These are phyloP conservation scores for Fusarium nodosum DNA, from an alignment of 2,329 filamentous ascomycete genomes.

Conservation along the genomic window DNA sequence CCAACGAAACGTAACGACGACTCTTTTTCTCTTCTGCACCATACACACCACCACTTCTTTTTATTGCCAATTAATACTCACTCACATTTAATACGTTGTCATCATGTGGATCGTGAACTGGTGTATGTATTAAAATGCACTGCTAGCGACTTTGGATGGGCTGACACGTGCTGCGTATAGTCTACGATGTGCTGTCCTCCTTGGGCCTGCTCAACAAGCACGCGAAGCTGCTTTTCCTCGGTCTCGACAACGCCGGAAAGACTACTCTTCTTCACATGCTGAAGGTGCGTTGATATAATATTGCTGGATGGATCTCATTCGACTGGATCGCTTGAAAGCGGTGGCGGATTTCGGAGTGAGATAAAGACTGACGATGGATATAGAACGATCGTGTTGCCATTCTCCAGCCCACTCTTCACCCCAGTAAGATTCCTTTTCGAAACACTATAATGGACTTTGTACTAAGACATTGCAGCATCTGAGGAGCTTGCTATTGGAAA, in stretches of 20 bases:
- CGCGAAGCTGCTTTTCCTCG: slow-evolving; percentile 93
- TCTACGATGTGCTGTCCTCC: slow-evolving; percentile 90
- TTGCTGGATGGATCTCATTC: slow-evolving; percentile 8
- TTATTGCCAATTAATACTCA: slow-evolving; percentile 42
- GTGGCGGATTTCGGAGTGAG: slow-evolving; percentile 8
- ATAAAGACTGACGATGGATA: slow-evolving; percentile 44
- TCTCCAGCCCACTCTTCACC: slow-evolving; percentile 90
- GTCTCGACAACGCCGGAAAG: slow-evolving; percentile 94
- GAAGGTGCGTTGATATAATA: slow-evolving; percentile 72
- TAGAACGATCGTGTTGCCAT: slow-evolving; percentile 94
- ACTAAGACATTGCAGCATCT: slow-evolving; percentile 69
- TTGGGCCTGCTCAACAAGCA: slow-evolving; percentile 95
- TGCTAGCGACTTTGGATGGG: slow-evolving; percentile 34
- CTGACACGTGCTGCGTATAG: slow-evolving; percentile 59
- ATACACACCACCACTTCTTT: slow-evolving; percentile 31
- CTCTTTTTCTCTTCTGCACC: slow-evolving; percentile 26
- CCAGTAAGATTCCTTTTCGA: slow-evolving; percentile 71
- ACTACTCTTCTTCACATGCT: slow-evolving; percentile 95
- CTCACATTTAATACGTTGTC: slow-evolving; percentile 47
- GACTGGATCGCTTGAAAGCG: slow-evolving; percentile 9
- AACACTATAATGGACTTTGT: not conserved
- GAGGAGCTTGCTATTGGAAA: slow-evolving; percentile 94
- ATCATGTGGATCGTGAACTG: slow-evolving; percentile 96
- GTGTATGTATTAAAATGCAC: slow-evolving; percentile 73
- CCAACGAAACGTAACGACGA: slow-evolving; percentile 46